These are phyloP conservation scores for Smallanthus sonchifolius DNA, from an alignment of 129 eudicot genomes.

Conservation along the genomic window DNA sequence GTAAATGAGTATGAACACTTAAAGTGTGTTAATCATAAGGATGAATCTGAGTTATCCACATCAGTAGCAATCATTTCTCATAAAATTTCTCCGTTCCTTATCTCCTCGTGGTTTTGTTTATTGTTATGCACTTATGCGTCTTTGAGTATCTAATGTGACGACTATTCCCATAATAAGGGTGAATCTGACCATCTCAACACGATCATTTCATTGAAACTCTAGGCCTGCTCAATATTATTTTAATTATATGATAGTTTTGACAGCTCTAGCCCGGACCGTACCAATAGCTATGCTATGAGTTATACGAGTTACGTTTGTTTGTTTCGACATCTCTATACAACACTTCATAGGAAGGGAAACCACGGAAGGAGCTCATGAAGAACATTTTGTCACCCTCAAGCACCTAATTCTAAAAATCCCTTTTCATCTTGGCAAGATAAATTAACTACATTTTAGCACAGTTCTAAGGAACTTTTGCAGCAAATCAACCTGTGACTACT, in stretches of 20 bases:
- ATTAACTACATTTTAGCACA: background rate
- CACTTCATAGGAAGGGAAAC: too few relatives aligned
- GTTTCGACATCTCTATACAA: too few relatives aligned
- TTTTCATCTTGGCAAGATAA: background rate
- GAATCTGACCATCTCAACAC: background rate
- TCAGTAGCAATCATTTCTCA: background rate
- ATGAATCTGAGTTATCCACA: background rate
- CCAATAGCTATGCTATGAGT: too few relatives aligned
- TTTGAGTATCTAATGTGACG: background rate
- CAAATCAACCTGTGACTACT: too few relatives aligned
- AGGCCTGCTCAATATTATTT: too few relatives aligned
- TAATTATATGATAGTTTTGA: too few relatives aligned
- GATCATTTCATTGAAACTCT: too few relatives aligned
- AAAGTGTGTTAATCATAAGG: background rate
- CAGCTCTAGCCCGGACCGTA: too few relatives aligned
- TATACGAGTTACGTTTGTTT: too few relatives aligned
- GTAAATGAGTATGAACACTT: background rate
- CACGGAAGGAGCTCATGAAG: too few relatives aligned
- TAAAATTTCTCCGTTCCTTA: background rate
- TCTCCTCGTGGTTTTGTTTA: background rate
- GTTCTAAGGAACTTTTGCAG: too few relatives aligned
- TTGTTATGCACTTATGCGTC: background rate
- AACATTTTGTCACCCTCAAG: too few relatives aligned
- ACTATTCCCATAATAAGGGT: background rate
- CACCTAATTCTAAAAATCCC: background rate